These are phyloP conservation scores for Daucus carota DNA, from an alignment of 129 eudicot species.

Conservation along the genomic window DH1_v3.0 NC_030386.2:35078501-35079000, in stretches of 20 bases:
- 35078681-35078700: conserved; percentile 98
- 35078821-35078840: no score
- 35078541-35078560: background rate
- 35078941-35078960: background rate
- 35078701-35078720: conserved; percentile 76
- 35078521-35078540: background rate
- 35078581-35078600: conserved; percentile 1
- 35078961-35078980: background rate
- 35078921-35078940: background rate
- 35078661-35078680: conserved; percentile 95
- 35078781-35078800: conserved; percentile 12
- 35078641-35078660: conserved; percentile 96
- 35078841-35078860: no score
- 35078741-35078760: conserved; percentile 76
- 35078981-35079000: background rate
- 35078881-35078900: no score
- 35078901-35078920: no score
- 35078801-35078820: background rate
- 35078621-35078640: conserved; percentile 96
- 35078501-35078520: background rate
- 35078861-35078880: no score
- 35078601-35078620: conserved; percentile 43
- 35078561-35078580: background rate
- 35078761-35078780: conserved; percentile 53
- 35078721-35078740: conserved; percentile 82